Percentiles rank a stretch among this genome's conserved stretches.
These are phyloP conservation scores for Candida fluviatilis DNA, from an alignment of 805 yeast species.

Conservation along the genomic window DNA sequence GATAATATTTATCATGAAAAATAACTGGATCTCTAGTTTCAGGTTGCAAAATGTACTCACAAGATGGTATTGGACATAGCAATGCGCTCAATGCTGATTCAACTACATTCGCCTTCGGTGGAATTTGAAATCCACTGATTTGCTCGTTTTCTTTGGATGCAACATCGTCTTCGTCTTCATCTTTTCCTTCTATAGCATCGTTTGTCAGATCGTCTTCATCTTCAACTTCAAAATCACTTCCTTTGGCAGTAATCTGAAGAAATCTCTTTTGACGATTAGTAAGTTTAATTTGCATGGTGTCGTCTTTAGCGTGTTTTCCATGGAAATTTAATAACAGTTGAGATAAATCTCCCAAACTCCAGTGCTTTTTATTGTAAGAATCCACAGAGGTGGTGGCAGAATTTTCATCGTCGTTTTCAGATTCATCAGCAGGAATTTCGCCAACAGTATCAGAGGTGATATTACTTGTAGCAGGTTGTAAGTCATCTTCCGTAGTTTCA, in stretches of 20 bases:
- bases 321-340: slow-evolving; percentile 15
- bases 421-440: slow-evolving; percentile 26
- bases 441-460: slow-evolving; percentile 17
- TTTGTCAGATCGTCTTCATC: slow-evolving; percentile 4
- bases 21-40: slow-evolving; percentile 30
- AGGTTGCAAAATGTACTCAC: slow-evolving; percentile 29
- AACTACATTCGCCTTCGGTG: slow-evolving; percentile 41
- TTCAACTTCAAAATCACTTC: slow-evolving; percentile 11
- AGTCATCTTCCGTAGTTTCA: slow-evolving; percentile 2
- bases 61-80: slow-evolving; percentile 37
- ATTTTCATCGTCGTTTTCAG: slow-evolving; percentile 3
- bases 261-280: slow-evolving; percentile 16
- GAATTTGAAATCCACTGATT: slow-evolving; percentile 30
- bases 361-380: neutral
- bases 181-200: neutral
- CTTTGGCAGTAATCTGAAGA: slow-evolving; percentile 19
- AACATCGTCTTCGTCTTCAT: slow-evolving; percentile 7
- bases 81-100: slow-evolving; percentile 39
- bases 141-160: slow-evolving; percentile 10
- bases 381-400: slow-evolving; percentile 1
- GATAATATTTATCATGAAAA: slow-evolving; percentile 41
- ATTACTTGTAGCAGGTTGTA: slow-evolving; percentile 9
- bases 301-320: neutral
- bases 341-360: slow-evolving; percentile 9
- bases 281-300: neutral